Evolutionary conservation across 1,139 yeast genomes (phyloP).

Genomic region (Nakaseomyces nivariensis): DNA sequence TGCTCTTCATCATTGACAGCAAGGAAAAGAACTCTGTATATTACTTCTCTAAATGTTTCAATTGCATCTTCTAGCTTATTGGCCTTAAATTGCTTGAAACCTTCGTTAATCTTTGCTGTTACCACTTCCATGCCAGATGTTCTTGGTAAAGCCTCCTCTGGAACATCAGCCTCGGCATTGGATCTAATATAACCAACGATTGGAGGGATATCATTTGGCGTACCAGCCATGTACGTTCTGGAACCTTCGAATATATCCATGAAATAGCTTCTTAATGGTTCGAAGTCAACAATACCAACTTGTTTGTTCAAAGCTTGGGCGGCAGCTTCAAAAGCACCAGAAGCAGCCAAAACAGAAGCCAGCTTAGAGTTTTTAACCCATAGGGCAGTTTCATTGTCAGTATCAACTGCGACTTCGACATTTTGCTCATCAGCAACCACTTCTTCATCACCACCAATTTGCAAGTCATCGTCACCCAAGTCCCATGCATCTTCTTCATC

Average conservation of each 20-base stretch:
- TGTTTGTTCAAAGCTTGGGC: slow-evolving; percentile 86
- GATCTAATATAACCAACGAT: slow-evolving; percentile 59
- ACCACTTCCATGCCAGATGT: slow-evolving; percentile 70
- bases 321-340: slow-evolving; percentile 95
- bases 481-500: slow-evolving; percentile 55
- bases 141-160: slow-evolving; percentile 47
- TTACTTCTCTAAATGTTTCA: slow-evolving; percentile 62
- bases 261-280: slow-evolving; percentile 76
- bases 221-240: slow-evolving; percentile 65
- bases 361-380: slow-evolving; percentile 89
- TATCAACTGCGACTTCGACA: slow-evolving; percentile 30
- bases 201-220: slow-evolving; percentile 61
- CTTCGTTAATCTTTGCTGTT: slow-evolving; percentile 56
- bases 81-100: slow-evolving; percentile 72
- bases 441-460: slow-evolving; percentile 54
- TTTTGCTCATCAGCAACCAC: slow-evolving; percentile 39
- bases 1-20: slow-evolving; percentile 68
- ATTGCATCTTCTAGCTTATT: slow-evolving; percentile 80
- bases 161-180: slow-evolving; percentile 50
- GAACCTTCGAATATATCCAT: slow-evolving; percentile 73
- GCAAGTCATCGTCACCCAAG: slow-evolving; percentile 52
- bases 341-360: slow-evolving; percentile 89
- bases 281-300: slow-evolving; percentile 75
- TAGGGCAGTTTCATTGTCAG: slow-evolving; percentile 49
- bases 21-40: slow-evolving; percentile 64